Evolutionary conservation across 306 rosid genomes (phyloP).

Genomic region (Glycine tomentella): DNA sequence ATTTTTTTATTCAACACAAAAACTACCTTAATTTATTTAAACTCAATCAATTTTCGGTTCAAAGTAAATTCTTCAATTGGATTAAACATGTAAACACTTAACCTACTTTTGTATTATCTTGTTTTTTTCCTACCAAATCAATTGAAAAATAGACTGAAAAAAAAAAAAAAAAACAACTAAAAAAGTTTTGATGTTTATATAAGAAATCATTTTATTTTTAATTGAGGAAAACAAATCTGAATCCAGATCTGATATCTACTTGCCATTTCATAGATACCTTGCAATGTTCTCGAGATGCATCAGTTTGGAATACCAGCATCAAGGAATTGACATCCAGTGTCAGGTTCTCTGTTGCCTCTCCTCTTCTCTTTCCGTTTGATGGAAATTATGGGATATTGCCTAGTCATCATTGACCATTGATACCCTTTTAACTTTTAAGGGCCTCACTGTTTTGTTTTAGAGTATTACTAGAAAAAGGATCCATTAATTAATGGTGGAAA

Average conservation of each 20-base stretch:
- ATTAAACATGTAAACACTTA: no score
- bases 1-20: no score
- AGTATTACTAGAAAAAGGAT: no score
- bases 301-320: conserved; percentile 58
- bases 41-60: no score
- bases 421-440: no score
- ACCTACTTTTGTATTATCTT: neutral
- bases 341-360: conserved; percentile 53
- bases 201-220: no score
- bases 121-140: neutral
- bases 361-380: neutral
- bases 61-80: no score
- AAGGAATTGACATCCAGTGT: conserved; percentile 77
- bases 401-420: neutral
- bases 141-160: neutral
- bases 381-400: neutral
- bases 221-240: neutral
- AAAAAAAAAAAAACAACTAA: neutral
- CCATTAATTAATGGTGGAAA: no score
- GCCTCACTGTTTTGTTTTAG: no score
- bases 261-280: conserved; percentile 44
- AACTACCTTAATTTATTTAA: no score
- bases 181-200: no score
- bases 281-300: conserved; percentile 62
- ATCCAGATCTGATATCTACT: neutral